These are phyloP conservation scores for Dianthus caryophyllus DNA, from an alignment of 148 eudicot species.

Conservation along the genomic window DNA sequence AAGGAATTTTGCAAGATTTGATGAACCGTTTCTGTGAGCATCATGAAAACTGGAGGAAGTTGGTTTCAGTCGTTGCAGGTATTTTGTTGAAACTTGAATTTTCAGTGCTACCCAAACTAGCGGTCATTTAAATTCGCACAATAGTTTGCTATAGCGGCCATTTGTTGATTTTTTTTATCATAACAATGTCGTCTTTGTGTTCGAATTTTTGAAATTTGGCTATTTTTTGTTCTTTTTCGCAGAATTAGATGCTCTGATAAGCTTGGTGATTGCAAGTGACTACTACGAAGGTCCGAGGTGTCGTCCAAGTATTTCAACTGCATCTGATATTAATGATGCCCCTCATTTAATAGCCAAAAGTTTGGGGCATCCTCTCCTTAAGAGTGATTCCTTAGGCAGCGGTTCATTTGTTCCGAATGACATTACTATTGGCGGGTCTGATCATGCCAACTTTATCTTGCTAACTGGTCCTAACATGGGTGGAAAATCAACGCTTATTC, in stretches of 20 bases:
- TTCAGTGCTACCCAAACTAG: neutral
- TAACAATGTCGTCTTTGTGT: neutral
- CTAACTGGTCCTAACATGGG: slow-evolving; percentile 99
- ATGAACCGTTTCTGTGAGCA: slow-evolving; percentile 79
- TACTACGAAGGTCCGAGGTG: slow-evolving; percentile 86
- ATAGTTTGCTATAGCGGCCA: neutral
- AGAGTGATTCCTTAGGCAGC: slow-evolving; percentile 72
- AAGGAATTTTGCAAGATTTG: slow-evolving; percentile 74
- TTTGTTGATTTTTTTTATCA: neutral
- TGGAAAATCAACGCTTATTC: slow-evolving; percentile 97
- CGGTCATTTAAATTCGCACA: neutral
- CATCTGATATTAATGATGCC: slow-evolving; percentile 31
- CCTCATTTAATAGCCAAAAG: slow-evolving; percentile 66
- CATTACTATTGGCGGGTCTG: slow-evolving; percentile 68
- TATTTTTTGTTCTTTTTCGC: slow-evolving; percentile 31
- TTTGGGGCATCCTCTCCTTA: slow-evolving; percentile 83
- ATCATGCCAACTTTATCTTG: slow-evolving; percentile 65
- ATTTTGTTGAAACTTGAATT: slow-evolving; percentile 15
- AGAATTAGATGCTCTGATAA: slow-evolving; percentile 89
- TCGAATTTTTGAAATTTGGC: slow-evolving; percentile 11
- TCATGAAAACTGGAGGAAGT: slow-evolving; percentile 75
- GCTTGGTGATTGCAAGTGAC: slow-evolving; percentile 85
- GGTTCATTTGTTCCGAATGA: slow-evolving; percentile 90
- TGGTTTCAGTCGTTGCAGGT: slow-evolving; percentile 87
- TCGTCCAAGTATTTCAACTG: slow-evolving; percentile 55